A percentile compares a stretch with the other conserved stretches of the same genome.
phyloP scores from a whole-genome alignment of 192 early-diverging fungal genomes.

The Coemansia sp. region DNA sequence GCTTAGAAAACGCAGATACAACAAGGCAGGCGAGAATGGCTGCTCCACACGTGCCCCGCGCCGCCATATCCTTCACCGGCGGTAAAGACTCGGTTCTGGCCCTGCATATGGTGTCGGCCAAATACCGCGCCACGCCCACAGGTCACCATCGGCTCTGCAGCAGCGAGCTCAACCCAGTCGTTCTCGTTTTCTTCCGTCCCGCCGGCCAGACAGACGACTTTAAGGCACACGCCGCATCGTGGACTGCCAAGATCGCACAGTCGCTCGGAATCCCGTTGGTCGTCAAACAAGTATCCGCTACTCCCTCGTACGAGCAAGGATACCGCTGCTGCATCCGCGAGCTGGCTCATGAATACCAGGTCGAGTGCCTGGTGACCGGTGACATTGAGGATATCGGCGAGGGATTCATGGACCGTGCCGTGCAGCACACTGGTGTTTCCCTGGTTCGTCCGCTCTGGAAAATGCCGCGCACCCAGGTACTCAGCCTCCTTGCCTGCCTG shows the following conservation, averaged over 20 bases:
- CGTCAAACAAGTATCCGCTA: slow-evolving; percentile 33
- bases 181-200: slow-evolving; percentile 51
- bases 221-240: slow-evolving; percentile 52
- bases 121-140: slow-evolving; percentile 11
- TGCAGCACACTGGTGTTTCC: slow-evolving; percentile 42
- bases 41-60: slow-evolving; percentile 4
- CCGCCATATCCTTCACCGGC: slow-evolving; percentile 58
- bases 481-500: slow-evolving; percentile 32
- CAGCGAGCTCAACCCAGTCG: slow-evolving; percentile 5
- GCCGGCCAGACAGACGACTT: slow-evolving; percentile 50
- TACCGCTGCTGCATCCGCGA: slow-evolving; percentile 46
- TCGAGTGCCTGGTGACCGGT: slow-evolving; percentile 56
- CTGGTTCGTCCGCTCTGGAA: slow-evolving; percentile 59
- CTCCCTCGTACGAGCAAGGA: slow-evolving; percentile 49
- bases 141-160: too few species aligned
- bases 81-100: slow-evolving; percentile 62
- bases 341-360: slow-evolving; percentile 39
- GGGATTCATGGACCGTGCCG: slow-evolving; percentile 58
- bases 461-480: slow-evolving; percentile 36
- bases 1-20: not conserved
- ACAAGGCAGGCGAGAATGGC: not conserved
- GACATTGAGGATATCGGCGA: slow-evolving; percentile 61
- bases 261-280: slow-evolving; percentile 51
- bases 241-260: slow-evolving; percentile 49
- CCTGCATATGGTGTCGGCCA: slow-evolving; percentile 36